Evolutionary conservation across 345 rosid species (phyloP).

Genomic region (Aquilaria malaccensis): DNA sequence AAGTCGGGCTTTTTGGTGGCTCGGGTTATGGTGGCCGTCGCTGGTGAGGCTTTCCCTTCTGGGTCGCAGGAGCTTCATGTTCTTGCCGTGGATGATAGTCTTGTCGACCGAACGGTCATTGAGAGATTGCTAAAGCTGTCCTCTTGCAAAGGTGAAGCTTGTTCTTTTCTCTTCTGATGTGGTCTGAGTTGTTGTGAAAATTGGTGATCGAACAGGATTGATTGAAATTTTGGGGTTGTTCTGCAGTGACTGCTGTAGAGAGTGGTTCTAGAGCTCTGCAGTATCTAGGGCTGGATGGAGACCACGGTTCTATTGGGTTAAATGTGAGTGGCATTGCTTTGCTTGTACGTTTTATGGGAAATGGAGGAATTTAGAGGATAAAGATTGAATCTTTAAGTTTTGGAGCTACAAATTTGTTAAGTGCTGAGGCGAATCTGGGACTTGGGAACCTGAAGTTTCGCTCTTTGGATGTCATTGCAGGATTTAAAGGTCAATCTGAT

Average conservation of each 20-base stretch:
- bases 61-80: constrained; percentile 65
- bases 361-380: too few species aligned
- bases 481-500: constrained; percentile 71
- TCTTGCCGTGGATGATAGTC: constrained; percentile 91
- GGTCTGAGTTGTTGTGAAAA: neutral
- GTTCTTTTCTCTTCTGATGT: neutral
- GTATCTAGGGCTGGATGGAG: constrained; percentile 75
- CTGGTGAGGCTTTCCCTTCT: constrained; percentile 29
- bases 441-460: neutral
- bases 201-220: constrained; percentile 1
- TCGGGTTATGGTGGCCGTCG: constrained; percentile 22
- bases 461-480: constrained; percentile 21
- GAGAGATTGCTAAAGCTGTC: constrained; percentile 69
- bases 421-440: too few species aligned
- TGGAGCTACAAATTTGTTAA: too few species aligned
- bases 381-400: neutral
- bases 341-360: constrained; percentile 9
- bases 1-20: neutral
- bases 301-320: constrained; percentile 42
- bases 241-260: constrained; percentile 66
- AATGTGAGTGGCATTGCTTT: constrained; percentile 37
- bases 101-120: constrained; percentile 71
- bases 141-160: constrained; percentile 61
- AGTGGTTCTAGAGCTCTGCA: constrained; percentile 70
- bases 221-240: neutral